Base-by-base conservation (phyloP, 208 protist genomes). In the Acanthamoeba lenticulata region DNA sequence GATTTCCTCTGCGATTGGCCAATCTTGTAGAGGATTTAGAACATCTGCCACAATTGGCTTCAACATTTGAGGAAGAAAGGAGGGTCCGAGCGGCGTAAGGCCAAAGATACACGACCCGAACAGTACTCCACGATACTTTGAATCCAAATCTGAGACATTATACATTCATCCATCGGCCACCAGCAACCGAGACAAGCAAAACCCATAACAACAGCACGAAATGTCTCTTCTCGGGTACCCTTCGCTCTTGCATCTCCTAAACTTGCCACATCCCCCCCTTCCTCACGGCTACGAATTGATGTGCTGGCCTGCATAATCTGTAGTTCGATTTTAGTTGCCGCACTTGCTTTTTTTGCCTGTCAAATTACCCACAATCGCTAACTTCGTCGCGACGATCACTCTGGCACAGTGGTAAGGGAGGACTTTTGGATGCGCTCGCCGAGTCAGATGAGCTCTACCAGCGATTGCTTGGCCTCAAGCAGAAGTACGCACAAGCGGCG, bases 401-500 rank as follows among this genome's bases (percentile, higher is more conserved):
- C 1, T 42, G 15, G 36, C n/a, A 32, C n/a, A 81, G 72, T 13
- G 42, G 72, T 38, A 81, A 81, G 36, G 42, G 72, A 32, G 72
- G 72, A 29, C 72, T 81, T 1, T 38, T 81, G 7, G 72, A 81
- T 47, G 72, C 72, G 42, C 72, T 81, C 24, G 72, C 72, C 19
- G 42, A 57, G 52, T 57, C 72, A 11, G 72, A 81, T 27, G 72
- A 81, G 72, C 32, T 81, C 9, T 81, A 81, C 21, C 72, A 81
- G 72, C 32, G 40, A 81, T 52, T 81, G 72, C 40, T 81, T 49
- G 24, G 72, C 38, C 72, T 81, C 40, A 81, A 49, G 42, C 72
- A 81, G 40, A 81, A 47, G 72, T 81, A 81, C 40, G 40, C 40
- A 6, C 72, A 81, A 32, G 72, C 72, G 7, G 72, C 42, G 42